Percentiles rank a stretch among this genome's conserved stretches.
These are phyloP conservation scores for Blastobotrys malaysiensis DNA, from an alignment of 1,139 yeast species.

Conservation along the genomic window DNA sequence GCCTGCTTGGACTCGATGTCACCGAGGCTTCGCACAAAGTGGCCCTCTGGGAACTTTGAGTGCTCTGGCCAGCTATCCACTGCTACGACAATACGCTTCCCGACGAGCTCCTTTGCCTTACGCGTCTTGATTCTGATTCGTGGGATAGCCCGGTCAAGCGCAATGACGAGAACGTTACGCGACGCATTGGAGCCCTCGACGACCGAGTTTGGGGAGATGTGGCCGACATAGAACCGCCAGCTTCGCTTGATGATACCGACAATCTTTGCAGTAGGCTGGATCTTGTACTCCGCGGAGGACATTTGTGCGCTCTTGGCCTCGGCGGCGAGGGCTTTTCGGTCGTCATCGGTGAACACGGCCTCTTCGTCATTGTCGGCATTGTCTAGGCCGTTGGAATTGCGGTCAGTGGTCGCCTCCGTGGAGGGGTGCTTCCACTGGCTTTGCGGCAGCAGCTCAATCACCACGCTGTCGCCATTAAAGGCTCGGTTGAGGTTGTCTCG, in stretches of 20 bases:
- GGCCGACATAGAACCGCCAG: conserved; percentile 97
- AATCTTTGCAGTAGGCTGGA: conserved; percentile 87
- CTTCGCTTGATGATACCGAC: conserved; percentile 87
- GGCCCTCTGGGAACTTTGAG: conserved; percentile 90
- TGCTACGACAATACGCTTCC: conserved; percentile 85
- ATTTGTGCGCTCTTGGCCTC: conserved; percentile 66
- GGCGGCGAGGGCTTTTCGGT: conserved; percentile 66
- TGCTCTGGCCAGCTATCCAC: conserved; percentile 88
- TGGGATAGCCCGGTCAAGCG: conserved; percentile 88
- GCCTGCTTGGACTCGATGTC: conserved; percentile 89
- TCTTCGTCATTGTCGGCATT: conserved; percentile 40
- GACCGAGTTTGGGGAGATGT: conserved; percentile 75
- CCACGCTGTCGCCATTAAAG: conserved; percentile 86
- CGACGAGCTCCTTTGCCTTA: conserved; percentile 72
- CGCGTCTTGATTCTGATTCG: conserved; percentile 82
- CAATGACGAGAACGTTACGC: conserved; percentile 73
- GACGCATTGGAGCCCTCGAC: conserved; percentile 45
- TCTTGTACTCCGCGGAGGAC: conserved; percentile 38
- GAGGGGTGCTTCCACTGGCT: conserved; percentile 87
- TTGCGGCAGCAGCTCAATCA: conserved; percentile 83
- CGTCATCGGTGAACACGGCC: conserved; percentile 58
- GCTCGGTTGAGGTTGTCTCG: conserved; percentile 83
- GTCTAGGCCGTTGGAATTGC: conserved; percentile 49
- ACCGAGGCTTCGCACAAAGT: conserved; percentile 85
- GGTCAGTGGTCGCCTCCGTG: conserved; percentile 71